These are phyloP conservation scores for Yarrowia galli DNA, from an alignment of 1,139 yeast species.

Conservation along the genomic window DNA sequence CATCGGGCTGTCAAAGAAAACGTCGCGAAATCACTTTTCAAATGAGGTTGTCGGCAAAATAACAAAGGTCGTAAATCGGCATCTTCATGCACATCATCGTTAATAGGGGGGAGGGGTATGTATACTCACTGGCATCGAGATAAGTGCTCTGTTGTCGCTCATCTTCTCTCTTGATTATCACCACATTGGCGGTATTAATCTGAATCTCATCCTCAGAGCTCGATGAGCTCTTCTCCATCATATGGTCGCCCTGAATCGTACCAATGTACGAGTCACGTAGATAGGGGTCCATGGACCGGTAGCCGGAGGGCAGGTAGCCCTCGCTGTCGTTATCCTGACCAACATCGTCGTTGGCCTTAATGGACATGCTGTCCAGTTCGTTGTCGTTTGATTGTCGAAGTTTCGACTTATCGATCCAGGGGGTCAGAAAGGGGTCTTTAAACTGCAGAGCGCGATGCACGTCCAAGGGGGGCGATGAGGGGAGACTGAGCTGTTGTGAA, in stretches of 20 bases:
- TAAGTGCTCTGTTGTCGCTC: conserved; percentile 7
- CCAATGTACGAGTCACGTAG: conserved; percentile 30
- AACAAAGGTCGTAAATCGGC: not conserved
- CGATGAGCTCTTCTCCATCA: conserved; percentile 17
- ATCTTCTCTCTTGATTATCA: conserved; percentile 15
- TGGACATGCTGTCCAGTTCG: conserved; percentile 29
- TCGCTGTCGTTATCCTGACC: not conserved
- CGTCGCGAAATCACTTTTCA: no score
- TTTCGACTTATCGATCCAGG: conserved; percentile 26
- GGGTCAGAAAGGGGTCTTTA: conserved; percentile 34
- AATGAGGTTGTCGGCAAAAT: not conserved
- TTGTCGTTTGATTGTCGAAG: conserved; percentile 6
- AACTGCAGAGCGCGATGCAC: conserved; percentile 34
- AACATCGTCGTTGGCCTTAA: conserved; percentile 34
- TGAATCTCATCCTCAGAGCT: conserved; percentile 21
- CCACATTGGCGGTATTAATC: conserved; percentile 22
- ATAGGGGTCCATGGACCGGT: conserved; percentile 33
- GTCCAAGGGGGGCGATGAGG: conserved; percentile 5
- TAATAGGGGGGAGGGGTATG: not conserved
- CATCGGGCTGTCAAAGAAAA: not conserved
- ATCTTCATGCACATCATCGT: not conserved
- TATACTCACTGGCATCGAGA: conserved; percentile 25
- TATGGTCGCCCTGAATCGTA: conserved; percentile 26
- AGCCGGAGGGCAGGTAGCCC: conserved; percentile 20
- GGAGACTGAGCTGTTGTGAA: conserved; percentile 3